Percentiles rank a stretch among this genome's conserved stretches.
Evolutionary conservation across 202 grass and related monocot species (phyloP).

Genomic region (Hordeum pubiflorum): DNA sequence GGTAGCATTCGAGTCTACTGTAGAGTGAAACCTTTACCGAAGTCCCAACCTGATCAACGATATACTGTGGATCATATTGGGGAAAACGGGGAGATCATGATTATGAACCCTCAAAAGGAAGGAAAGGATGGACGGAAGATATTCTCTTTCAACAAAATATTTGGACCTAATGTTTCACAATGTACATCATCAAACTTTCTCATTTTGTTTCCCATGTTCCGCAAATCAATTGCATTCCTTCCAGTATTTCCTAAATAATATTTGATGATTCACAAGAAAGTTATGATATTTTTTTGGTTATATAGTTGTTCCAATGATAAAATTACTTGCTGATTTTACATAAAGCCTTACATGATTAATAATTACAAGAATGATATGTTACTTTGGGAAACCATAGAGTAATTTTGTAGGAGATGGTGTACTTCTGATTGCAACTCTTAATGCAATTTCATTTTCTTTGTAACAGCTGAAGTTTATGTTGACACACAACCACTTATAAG

Average conservation of each 20-base stretch:
- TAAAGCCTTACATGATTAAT: not conserved
- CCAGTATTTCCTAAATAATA: not conserved
- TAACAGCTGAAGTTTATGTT: constrained; percentile 62
- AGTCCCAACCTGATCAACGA: constrained; percentile 37
- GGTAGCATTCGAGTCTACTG: constrained; percentile 81
- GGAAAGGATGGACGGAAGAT: constrained; percentile 62
- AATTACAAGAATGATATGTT: not conserved
- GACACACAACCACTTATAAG: constrained; percentile 72
- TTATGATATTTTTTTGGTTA: not conserved
- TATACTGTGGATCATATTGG: constrained; percentile 68
- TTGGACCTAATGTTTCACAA: constrained; percentile 53
- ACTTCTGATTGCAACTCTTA: not conserved
- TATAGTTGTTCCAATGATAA: not conserved
- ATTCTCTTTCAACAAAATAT: constrained; percentile 81
- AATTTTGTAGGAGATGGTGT: no score
- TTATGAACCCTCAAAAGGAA: constrained; percentile 59
- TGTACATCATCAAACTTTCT: constrained; percentile 30
- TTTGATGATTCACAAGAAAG: not conserved
- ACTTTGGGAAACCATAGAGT: not conserved
- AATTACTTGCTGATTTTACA: not conserved
- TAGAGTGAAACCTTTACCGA: constrained; percentile 65
- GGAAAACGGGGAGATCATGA: constrained; percentile 61
- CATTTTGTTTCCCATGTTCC: constrained; percentile 20
- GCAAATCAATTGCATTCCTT: not conserved
- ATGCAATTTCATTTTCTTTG: constrained; percentile 20